Evolutionary conservation across 2,329 filamentous ascomycete species (phyloP).

Genomic region (Clonostachys sp.): DNA sequence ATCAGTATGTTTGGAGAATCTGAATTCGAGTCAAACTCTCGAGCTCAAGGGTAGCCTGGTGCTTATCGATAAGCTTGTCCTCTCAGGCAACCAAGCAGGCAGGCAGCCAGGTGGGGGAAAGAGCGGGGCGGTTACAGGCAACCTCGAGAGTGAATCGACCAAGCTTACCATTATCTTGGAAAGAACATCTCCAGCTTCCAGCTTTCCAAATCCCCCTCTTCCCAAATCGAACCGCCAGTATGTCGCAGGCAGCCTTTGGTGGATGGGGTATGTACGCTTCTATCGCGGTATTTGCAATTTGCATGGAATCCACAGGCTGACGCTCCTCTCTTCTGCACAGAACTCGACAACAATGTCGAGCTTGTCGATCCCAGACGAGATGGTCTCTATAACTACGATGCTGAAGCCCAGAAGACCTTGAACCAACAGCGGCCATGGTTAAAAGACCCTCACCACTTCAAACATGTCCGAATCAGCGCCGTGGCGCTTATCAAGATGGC

Average conservation of each 20-base stretch:
- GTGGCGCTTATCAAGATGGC: conserved; percentile 97
- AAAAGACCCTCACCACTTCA: conserved; percentile 81
- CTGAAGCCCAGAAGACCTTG: conserved; percentile 61
- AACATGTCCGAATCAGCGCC: conserved; percentile 86
- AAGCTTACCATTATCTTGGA: too few relatives aligned
- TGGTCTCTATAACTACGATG: conserved; percentile 83
- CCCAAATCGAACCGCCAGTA: too few relatives aligned
- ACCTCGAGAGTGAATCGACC: too few relatives aligned
- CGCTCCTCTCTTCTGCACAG: conserved; percentile 34
- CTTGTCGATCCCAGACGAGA: conserved; percentile 84
- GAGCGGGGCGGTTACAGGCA: too few relatives aligned
- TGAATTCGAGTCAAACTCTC: too few relatives aligned
- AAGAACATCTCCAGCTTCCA: too few relatives aligned
- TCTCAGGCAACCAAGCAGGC: too few relatives aligned
- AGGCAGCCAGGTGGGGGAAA: too few relatives aligned
- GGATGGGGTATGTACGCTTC: conserved; percentile 1
- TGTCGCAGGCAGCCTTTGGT: not conserved
- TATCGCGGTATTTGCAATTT: not conserved
- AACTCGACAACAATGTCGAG: conserved; percentile 81
- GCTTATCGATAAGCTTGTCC: too few relatives aligned
- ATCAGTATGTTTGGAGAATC: too few relatives aligned
- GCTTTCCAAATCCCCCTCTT: too few relatives aligned
- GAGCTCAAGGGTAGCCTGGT: too few relatives aligned
- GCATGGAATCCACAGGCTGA: conserved; percentile 1
- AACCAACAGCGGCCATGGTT: conserved; percentile 68